Conservation (phyloP, 192 early-diverging fungal species). For the Dissophora ornata region DNA sequence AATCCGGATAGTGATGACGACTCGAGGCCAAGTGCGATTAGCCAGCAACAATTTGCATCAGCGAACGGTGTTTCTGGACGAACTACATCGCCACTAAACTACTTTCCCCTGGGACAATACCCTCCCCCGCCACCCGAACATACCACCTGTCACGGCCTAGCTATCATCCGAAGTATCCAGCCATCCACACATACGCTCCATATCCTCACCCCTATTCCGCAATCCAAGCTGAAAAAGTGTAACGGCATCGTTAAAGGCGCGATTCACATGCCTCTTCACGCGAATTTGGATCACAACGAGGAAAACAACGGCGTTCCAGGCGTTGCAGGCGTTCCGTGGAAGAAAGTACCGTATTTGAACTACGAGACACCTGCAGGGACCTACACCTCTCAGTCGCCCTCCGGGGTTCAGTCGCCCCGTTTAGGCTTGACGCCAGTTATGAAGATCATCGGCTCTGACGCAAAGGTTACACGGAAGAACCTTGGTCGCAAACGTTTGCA, state of each 20-base stretch:
- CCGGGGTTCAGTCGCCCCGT: slow-evolving; percentile 19
- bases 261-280: slow-evolving; percentile 62
- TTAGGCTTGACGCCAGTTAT: slow-evolving; percentile 16
- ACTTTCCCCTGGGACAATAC: slow-evolving; percentile 54
- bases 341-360: slow-evolving; percentile 62
- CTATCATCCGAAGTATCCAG: slow-evolving; percentile 75
- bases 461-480: slow-evolving; percentile 44
- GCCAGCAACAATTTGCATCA: no score
- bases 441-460: slow-evolving; percentile 49
- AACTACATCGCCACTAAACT: slow-evolving; percentile 57
- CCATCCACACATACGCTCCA: slow-evolving; percentile 62
- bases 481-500: slow-evolving; percentile 38
- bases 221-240: slow-evolving; percentile 44
- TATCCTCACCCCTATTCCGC: slow-evolving; percentile 65
- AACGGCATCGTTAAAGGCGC: slow-evolving; percentile 64
- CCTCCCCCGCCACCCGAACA: slow-evolving; percentile 58
- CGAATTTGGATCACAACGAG: slow-evolving; percentile 56
- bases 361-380: slow-evolving; percentile 37
- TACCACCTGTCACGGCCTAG: slow-evolving; percentile 72
- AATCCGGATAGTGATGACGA: neutral
- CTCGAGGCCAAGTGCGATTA: neutral
- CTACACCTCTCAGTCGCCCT: slow-evolving; percentile 12
- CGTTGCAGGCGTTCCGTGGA: slow-evolving; percentile 64
- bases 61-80: no score
- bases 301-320: slow-evolving; percentile 27